Conservation (phyloP, 2,329 filamentous ascomycete genomes). For the Thelonectria discophora region DNA sequence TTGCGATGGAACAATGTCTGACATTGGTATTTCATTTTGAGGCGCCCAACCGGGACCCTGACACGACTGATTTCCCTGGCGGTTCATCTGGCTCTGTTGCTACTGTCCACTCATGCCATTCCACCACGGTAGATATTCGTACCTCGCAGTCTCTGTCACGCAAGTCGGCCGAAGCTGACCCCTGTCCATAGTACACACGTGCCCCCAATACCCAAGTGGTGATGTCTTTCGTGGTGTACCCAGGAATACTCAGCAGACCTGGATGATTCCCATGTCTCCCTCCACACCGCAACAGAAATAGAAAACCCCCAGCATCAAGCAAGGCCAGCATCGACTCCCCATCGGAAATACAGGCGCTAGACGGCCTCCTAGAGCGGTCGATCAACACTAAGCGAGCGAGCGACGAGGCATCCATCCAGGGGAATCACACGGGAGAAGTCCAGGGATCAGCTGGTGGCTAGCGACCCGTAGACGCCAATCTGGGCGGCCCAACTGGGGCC, state of each 20-base stretch:
- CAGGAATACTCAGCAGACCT: neutral
- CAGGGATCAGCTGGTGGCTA: conserved; percentile 40
- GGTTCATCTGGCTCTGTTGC: neutral
- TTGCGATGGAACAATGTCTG: neutral
- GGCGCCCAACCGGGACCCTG: neutral
- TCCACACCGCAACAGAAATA: neutral
- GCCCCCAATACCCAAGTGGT: conserved; percentile 5
- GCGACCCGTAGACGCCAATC: conserved; percentile 40
- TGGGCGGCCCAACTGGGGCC: conserved; percentile 34
- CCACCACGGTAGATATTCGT: conserved; percentile 16
- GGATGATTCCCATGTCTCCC: conserved; percentile 5
- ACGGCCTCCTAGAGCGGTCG: conserved; percentile 37
- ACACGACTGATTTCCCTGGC: neutral
- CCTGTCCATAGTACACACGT: conserved; percentile 11
- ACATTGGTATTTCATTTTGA: neutral
- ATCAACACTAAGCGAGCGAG: conserved; percentile 43
- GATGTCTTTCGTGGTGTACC: neutral
- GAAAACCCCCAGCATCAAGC: neutral
- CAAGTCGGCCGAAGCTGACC: neutral
- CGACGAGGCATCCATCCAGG: conserved; percentile 26
- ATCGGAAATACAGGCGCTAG: conserved; percentile 33
- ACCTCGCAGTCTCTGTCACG: neutral
- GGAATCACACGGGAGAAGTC: conserved; percentile 23
- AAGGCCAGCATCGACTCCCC: conserved; percentile 18
- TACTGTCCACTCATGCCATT: conserved; percentile 7